Evolutionary conservation across 106 monocot species (phyloP).

Genomic region (Posidonia australis): DNA sequence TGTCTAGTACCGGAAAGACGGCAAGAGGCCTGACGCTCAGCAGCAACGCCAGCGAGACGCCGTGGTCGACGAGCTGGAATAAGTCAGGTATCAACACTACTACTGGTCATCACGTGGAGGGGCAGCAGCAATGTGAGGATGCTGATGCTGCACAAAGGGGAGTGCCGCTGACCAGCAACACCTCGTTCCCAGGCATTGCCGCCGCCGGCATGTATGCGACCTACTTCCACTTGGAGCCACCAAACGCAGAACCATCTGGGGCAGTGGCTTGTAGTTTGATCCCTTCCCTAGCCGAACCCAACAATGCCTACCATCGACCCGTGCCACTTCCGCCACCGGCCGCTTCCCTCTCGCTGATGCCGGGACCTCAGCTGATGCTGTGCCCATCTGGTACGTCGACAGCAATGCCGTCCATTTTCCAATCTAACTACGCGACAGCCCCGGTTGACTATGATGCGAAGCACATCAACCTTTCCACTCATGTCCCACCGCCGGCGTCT

Average conservation of each 20-base stretch:
- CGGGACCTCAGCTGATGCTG: constrained; percentile 1
- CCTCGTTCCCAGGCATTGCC: too few species aligned
- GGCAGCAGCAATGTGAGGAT: neutral
- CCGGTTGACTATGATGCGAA: too few species aligned
- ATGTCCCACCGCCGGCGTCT: too few species aligned
- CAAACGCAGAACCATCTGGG: too few species aligned
- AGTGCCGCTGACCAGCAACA: too few species aligned
- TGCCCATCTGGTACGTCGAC: neutral
- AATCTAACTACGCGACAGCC: neutral
- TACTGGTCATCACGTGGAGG: neutral
- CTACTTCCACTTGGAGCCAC: too few species aligned
- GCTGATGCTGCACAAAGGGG: neutral
- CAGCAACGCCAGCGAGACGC: neutral
- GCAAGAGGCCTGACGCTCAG: neutral
- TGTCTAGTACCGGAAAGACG: neutral
- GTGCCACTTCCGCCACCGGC: neutral
- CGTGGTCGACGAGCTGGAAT: neutral
- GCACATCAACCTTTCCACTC: too few species aligned
- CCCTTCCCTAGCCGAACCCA: neutral
- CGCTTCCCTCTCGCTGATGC: neutral
- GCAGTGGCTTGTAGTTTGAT: neutral
- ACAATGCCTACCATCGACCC: neutral
- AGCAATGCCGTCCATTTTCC: neutral
- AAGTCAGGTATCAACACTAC: neutral
- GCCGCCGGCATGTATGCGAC: too few species aligned